These are phyloP conservation scores for Tetrahymena elliotti DNA, from an alignment of 73 alveolate genomes.

Conservation along the genomic window DNA sequence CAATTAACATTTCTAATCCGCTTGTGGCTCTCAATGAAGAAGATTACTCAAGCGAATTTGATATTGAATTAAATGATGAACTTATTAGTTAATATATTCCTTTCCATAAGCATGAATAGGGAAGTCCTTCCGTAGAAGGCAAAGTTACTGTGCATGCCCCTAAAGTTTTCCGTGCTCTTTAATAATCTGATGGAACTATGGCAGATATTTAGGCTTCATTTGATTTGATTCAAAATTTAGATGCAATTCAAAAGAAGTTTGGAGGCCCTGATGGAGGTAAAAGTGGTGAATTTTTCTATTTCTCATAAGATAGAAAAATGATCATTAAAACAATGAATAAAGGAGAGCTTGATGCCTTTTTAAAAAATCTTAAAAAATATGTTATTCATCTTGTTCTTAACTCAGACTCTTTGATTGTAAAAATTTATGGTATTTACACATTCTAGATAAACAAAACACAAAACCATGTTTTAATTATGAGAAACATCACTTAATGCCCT, in stretches of 20 bases:
- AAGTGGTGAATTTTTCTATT: slow-evolving; percentile 93
- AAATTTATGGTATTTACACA: slow-evolving; percentile 88
- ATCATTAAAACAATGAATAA: slow-evolving; percentile 86
- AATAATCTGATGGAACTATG: neutral
- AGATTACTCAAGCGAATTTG: neutral
- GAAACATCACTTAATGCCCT: slow-evolving; percentile 74
- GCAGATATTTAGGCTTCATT: slow-evolving; percentile 24
- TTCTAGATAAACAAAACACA: slow-evolving; percentile 61
- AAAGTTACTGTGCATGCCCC: neutral
- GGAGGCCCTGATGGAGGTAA: slow-evolving; percentile 70
- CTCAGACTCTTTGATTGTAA: slow-evolving; percentile 65
- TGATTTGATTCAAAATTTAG: slow-evolving; percentile 34
- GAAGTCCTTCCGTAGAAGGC: neutral
- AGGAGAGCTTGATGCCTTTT: slow-evolving; percentile 69
- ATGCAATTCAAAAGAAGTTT: slow-evolving; percentile 35
- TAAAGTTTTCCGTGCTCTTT: neutral
- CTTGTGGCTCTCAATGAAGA: neutral
- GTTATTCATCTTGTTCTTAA: slow-evolving; percentile 56
- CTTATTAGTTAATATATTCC: neutral
- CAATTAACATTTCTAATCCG: neutral
- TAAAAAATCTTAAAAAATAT: slow-evolving; percentile 52
- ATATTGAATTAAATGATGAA: neutral
- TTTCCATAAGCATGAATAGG: neutral
- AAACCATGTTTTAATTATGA: slow-evolving; percentile 80
- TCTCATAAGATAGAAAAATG: slow-evolving; percentile 82